phyloP scores from a whole-genome alignment of 2,329 filamentous ascomycete genomes.

The Chaetomiaceae sp. region DNA sequence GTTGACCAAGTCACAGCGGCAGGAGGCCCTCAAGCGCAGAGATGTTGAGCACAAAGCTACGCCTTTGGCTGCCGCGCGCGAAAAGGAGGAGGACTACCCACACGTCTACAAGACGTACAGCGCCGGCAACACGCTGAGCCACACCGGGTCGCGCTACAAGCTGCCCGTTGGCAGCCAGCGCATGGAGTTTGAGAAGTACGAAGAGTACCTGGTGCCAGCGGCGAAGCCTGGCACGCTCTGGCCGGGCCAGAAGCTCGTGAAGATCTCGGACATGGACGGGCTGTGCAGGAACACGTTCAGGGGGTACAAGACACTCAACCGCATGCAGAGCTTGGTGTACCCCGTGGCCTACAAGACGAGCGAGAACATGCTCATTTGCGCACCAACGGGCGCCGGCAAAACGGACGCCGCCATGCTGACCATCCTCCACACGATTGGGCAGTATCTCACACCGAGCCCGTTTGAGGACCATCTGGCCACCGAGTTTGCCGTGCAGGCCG shows the following conservation, averaged over 20 bases:
- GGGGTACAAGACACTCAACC: slow-evolving; percentile 87
- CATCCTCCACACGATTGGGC: slow-evolving; percentile 81
- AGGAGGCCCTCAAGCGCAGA: slow-evolving; percentile 66
- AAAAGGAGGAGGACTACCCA: slow-evolving; percentile 73
- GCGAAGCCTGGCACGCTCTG: slow-evolving; percentile 69
- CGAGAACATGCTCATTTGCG: slow-evolving; percentile 98
- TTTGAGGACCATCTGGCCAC: slow-evolving; percentile 64
- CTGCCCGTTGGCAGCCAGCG: slow-evolving; percentile 70
- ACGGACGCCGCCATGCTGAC: slow-evolving; percentile 98
- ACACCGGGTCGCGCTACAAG: slow-evolving; percentile 73
- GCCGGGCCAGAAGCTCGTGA: slow-evolving; percentile 66
- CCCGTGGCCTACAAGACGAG: slow-evolving; percentile 91
- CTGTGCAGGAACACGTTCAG: slow-evolving; percentile 88
- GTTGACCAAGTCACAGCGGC: slow-evolving; percentile 68
- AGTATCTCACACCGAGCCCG: slow-evolving; percentile 76
- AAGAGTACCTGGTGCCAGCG: slow-evolving; percentile 84
- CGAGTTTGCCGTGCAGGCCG: slow-evolving; percentile 74
- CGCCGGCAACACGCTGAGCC: slow-evolving; percentile 78
- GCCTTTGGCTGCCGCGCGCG: slow-evolving; percentile 61
- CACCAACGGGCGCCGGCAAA: slow-evolving; percentile 96
- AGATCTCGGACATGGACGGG: slow-evolving; percentile 78
- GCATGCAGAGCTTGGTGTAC: slow-evolving; percentile 97
- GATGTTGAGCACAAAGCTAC: slow-evolving; percentile 81
- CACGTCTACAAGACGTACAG: slow-evolving; percentile 84
- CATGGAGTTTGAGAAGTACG: slow-evolving; percentile 69